Base-by-base conservation (phyloP, 768 basidiomycete genomes). In the Amanita exitialis region DNA sequence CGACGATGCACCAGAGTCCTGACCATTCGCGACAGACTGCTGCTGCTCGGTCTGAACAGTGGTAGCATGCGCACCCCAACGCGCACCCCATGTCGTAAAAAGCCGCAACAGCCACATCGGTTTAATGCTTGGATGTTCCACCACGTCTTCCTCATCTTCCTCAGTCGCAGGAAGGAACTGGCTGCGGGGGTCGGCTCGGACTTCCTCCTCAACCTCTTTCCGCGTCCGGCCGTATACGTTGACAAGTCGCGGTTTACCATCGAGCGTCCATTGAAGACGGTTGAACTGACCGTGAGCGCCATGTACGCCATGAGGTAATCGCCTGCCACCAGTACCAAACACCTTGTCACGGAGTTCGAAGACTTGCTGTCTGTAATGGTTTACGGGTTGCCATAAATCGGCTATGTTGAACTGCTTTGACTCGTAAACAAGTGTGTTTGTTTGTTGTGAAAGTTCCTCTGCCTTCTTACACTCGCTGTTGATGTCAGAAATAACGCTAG, bases 91-190 rank as follows among this genome's bases (percentile, higher is more conserved):
- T 53, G 82, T 83, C 42, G 81, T 86, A 63, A 90, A 85, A 65
- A 88, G 78, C 59, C 75, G 70, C 58, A 90, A 66, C 49, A 88
- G 61, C 87, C 87, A 89, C 73, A 86, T 80, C 34, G 86, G 85
- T 49, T 78, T 79, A 62, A 85, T 79, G 18, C 66, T 68, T 28
- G 73, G 73, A 63, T 80, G 73, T 59, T 74, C 72, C 42, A 81
- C 77, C 36, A 75, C 77, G 51, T 77, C 77, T 50, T 77, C 80
- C 46, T 78, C 76, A 20, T 71, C 73, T 30, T 69, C 73, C 51
- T 64, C 67, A 28, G 56, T 60, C 8, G 55, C 49, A 49, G 37
- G 52, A 10, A 47, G 30, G 18, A 53, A 53, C 2, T 51, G n/a
- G 25, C 47, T 48, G 28, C 51, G 51, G 16, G 45, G 56, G 44